These are phyloP conservation scores for Prinsepia uniflora DNA, from an alignment of 306 rosid genomes.

Conservation along the genomic window DNA sequence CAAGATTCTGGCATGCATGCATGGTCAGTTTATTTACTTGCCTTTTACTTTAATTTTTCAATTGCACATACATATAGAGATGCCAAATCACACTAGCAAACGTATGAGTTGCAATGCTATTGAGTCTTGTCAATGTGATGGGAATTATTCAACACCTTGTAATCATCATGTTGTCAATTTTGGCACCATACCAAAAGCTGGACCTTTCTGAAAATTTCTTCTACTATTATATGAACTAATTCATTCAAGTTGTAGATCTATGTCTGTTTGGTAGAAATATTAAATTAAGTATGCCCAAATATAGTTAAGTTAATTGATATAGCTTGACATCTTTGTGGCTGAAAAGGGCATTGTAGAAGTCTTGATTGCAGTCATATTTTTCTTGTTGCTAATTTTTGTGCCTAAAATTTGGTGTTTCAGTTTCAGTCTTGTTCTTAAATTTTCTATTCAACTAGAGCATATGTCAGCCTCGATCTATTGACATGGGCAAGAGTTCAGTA, in stretches of 20 bases:
- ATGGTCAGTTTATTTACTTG: slow-evolving; percentile 46
- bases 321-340: background rate
- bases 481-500: no score
- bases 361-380: no score
- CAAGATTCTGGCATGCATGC: slow-evolving; percentile 89
- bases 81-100: background rate
- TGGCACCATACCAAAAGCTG: background rate
- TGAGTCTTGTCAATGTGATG: background rate
- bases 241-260: background rate
- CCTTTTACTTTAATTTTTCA: background rate
- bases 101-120: background rate
- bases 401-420: no score
- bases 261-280: background rate
- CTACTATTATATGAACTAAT: background rate
- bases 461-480: no score
- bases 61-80: no score
- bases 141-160: background rate
- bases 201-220: background rate
- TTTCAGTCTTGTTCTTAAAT: no score
- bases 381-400: no score
- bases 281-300: background rate
- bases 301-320: background rate
- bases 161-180: background rate
- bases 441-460: no score
- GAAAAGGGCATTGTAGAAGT: no score